A percentile compares a stretch with the other conserved stretches of the same genome.
Conservation (phyloP, 441 rosid species). For the Populus hybrid region DNA sequence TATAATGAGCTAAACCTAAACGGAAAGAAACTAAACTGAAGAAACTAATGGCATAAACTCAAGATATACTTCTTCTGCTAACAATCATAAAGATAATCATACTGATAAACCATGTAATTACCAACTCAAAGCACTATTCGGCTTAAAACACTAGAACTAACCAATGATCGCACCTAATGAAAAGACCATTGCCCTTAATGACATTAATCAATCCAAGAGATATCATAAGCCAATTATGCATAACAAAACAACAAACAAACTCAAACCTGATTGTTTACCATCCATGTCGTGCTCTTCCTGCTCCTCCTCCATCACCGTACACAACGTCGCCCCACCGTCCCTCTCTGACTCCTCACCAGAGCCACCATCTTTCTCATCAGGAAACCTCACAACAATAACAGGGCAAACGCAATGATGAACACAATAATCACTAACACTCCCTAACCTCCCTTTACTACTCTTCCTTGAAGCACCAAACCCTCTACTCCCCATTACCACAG, state of each 20-base stretch:
- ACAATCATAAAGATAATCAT: not conserved
- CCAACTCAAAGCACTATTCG: not conserved
- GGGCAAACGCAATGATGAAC: slow-evolving; percentile 76
- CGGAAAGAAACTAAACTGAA: not conserved
- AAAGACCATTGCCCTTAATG: not conserved
- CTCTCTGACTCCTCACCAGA: slow-evolving; percentile 19
- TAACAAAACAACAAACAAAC: slow-evolving; percentile 9
- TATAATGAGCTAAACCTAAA: not conserved
- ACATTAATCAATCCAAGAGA: not conserved
- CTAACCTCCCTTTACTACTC: slow-evolving; percentile 51
- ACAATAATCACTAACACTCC: slow-evolving; percentile 81
- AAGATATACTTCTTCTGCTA: not conserved
- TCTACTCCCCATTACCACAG: slow-evolving; percentile 74
- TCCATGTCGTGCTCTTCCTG: slow-evolving; percentile 39
- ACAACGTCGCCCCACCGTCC: slow-evolving; percentile 28
- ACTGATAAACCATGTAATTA: not conserved
- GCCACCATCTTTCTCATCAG: slow-evolving; percentile 42
- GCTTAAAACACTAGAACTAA: not conserved
- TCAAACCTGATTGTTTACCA: slow-evolving; percentile 39
- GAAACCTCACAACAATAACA: slow-evolving; percentile 53
- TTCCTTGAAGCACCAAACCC: slow-evolving; percentile 64
- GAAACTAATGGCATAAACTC: not conserved
- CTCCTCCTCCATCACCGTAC: slow-evolving; percentile 44
- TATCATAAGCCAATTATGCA: not conserved
- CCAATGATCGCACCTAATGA: not conserved